Evolutionary conservation across 257 asterid species (phyloP).

Genomic region (Thymus mandschuricus): DNA sequence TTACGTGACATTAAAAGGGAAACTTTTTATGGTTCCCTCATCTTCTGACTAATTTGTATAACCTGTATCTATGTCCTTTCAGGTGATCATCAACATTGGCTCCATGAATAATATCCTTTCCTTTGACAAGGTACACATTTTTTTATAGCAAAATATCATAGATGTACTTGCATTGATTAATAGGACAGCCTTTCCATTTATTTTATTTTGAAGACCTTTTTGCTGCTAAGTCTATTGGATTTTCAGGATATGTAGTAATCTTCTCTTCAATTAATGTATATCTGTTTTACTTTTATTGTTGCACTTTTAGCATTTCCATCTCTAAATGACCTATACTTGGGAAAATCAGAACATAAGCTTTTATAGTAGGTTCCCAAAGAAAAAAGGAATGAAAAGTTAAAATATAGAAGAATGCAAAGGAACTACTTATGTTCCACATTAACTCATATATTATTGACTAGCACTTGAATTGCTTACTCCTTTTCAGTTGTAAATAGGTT

Average conservation of each 20-base stretch:
- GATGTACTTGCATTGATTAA: slow-evolving; percentile 23
- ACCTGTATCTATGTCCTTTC: slow-evolving; percentile 33
- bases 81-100: slow-evolving; percentile 84
- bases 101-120: slow-evolving; percentile 81
- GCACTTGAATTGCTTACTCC: slow-evolving; percentile 32
- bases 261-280: slow-evolving; percentile 26
- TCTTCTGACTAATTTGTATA: slow-evolving; percentile 27
- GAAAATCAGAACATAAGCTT: slow-evolving; percentile 5
- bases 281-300: slow-evolving; percentile 20
- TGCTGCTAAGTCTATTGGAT: slow-evolving; percentile 22
- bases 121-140: slow-evolving; percentile 78
- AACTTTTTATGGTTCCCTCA: slow-evolving; percentile 21
- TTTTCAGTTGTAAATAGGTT: slow-evolving; percentile 52
- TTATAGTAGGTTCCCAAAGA: not conserved
- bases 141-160: not conserved
- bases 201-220: not conserved
- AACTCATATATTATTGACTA: slow-evolving; percentile 15
- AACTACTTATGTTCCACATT: slow-evolving; percentile 14
- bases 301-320: slow-evolving; percentile 20
- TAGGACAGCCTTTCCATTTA: slow-evolving; percentile 16
- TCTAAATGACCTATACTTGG: slow-evolving; percentile 9
- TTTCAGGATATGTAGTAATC: slow-evolving; percentile 13
- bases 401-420: not conserved
- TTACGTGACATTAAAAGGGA: slow-evolving; percentile 19
- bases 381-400: not conserved